A percentile compares a stretch with the other conserved stretches of the same genome.
phyloP scores from a whole-genome alignment of 305 asterid genomes.

The Fraxinus paxiana region DNA sequence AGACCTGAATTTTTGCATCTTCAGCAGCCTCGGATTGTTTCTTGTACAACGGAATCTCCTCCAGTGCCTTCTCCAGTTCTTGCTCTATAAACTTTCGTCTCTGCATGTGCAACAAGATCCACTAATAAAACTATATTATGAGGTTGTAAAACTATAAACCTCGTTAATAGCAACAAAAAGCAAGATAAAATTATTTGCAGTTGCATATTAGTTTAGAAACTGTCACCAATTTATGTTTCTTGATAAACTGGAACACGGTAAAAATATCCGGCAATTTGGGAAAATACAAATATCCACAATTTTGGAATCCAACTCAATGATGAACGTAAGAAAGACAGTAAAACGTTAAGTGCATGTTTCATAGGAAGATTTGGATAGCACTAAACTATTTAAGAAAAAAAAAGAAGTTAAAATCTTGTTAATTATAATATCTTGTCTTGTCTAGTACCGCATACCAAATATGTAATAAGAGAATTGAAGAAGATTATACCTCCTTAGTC shows the following conservation, averaged over 20 bases:
- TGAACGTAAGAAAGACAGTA: not conserved
- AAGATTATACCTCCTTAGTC: constrained; percentile 70
- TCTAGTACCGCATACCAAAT: not conserved
- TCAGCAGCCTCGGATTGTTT: constrained; percentile 69
- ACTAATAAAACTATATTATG: not conserved
- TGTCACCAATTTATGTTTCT: not conserved
- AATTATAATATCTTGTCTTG: not conserved
- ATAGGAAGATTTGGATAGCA: not conserved
- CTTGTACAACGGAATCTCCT: constrained; percentile 70
- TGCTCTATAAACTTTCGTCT: constrained; percentile 72
- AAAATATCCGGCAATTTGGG: not conserved
- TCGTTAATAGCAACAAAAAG: not conserved
- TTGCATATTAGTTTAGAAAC: not conserved
- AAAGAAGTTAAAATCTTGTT: not conserved
- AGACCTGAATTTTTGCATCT: constrained; percentile 57
- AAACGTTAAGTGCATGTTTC: not conserved
- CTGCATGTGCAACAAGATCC: constrained; percentile 34
- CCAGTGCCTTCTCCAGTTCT: constrained; percentile 80
- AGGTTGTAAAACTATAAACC: not conserved
- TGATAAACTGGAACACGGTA: not conserved
- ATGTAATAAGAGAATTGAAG: not conserved
- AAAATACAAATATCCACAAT: not conserved
- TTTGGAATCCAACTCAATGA: not conserved
- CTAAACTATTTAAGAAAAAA: not conserved
- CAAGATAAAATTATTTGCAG: not conserved